phyloP scores from a whole-genome alignment of 768 basidiomycete genomes.

The Suillus weaverae region DNA sequence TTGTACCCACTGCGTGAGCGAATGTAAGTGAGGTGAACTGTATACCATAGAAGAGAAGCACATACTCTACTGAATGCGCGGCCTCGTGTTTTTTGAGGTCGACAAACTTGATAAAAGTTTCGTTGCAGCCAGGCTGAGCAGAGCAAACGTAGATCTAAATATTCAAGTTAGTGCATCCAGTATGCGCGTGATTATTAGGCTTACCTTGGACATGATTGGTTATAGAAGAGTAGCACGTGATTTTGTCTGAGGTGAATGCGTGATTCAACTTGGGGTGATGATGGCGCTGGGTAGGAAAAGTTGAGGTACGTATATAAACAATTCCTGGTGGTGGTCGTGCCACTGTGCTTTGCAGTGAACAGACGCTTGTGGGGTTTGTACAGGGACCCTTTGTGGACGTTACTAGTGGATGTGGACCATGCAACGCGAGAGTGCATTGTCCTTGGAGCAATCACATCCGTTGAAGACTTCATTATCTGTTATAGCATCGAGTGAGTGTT shows the following conservation, averaged over 20 bases:
- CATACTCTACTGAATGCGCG: background rate
- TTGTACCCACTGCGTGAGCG: slow-evolving; percentile 15
- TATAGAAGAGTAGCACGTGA: background rate
- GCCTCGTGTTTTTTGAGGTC: slow-evolving; percentile 25
- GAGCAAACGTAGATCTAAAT: slow-evolving; percentile 17
- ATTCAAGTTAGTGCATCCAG: background rate
- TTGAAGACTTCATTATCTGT: background rate
- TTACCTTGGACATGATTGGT: background rate
- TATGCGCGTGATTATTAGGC: background rate
- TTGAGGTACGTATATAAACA: background rate
- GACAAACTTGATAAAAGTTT: slow-evolving; percentile 16
- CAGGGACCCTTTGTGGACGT: background rate
- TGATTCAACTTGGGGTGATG: background rate
- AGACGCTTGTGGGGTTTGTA: background rate
- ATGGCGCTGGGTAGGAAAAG: too few species aligned
- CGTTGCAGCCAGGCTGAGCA: slow-evolving; percentile 11
- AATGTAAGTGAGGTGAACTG: background rate
- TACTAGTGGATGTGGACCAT: background rate
- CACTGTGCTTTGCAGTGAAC: background rate
- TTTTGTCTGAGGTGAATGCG: background rate
- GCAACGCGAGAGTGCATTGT: background rate
- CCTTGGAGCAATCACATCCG: background rate
- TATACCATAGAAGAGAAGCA: background rate
- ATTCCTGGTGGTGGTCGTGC: background rate
- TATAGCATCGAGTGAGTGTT: background rate